Evolutionary conservation across 345 rosid species (phyloP), one percentile per base, ranked within the genome.

Genomic region (Brassica carinata): DNA sequence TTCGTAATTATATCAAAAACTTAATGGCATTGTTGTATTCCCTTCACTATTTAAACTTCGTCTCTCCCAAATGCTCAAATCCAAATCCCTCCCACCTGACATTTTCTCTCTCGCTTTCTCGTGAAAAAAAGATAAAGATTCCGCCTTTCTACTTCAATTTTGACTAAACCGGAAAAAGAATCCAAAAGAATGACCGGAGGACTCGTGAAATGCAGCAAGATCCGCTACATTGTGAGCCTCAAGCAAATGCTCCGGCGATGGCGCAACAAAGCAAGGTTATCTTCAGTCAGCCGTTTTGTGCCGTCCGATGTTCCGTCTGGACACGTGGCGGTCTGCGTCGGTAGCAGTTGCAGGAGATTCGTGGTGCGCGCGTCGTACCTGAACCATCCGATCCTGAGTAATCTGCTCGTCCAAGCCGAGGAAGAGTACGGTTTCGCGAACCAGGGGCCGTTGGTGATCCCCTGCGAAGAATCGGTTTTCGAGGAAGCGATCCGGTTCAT

Each of bases 251-350:
- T 93, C 57, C 86, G 88, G 33, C 87, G 90, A 66, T 96, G 99
- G 99, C 85, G 98, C 2, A 89, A 82, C 92, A 92, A 93, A 84
- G 97, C 97, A 3, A 75, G 94, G 18, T 74, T 86, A 82, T 90
- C 98, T 84, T 89, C 95, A 0, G 88, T 83, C 63, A 80, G 59
- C 45, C 83, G 86, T 31, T 64, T 31, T 19, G 83, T 87, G 13
- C 94, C 96, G 27, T 83, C 88, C 2, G 99, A 93, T 81, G 97
- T 95, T n/a, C 99, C 99, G 0, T 82, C 96, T 7, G 99, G 99
- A 40, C 92, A 96, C 84, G 94, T 96, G 75, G 99, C 93, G 5
- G 86, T 96, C 38, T 87, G 86, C 69, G 98, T 93, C 1, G 99
- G 99, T 15, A 73, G 61, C 71, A 84, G 64, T 1, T 81, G 82